phyloP scores from a whole-genome alignment of 73 alveolate genomes.

The Blepharisma japonicum region DNA sequence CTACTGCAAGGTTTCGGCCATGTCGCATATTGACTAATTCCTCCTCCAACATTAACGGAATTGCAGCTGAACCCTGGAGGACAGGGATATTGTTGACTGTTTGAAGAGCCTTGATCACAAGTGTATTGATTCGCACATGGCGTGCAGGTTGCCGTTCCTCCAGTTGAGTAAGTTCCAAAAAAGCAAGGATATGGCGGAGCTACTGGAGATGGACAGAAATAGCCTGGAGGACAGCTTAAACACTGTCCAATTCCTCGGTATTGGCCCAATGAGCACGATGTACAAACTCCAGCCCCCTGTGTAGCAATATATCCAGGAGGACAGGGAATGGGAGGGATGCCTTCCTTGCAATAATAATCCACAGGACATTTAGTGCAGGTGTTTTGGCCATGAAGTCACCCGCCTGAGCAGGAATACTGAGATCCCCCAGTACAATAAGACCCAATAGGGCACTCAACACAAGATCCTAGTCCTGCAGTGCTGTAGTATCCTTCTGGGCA shows the following conservation, averaged over 20 bases:
- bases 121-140: constrained; percentile 30
- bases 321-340: background rate
- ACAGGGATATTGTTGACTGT: constrained; percentile 33
- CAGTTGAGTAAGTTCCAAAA: background rate
- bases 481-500: constrained; percentile 35
- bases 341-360: background rate
- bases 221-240: constrained; percentile 60
- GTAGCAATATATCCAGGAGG: constrained; percentile 44
- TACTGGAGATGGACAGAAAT: constrained; percentile 38
- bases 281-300: constrained; percentile 36
- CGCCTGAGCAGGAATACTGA: background rate
- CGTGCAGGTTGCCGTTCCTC: constrained; percentile 23
- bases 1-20: constrained; percentile 34
- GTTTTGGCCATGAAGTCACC: background rate
- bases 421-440: constrained; percentile 26
- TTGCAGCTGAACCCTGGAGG: constrained; percentile 64
- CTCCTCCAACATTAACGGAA: background rate
- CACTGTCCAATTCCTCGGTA: constrained; percentile 37
- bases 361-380: background rate
- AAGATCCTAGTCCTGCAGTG: constrained; percentile 27
- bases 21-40: no score
- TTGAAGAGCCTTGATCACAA: no score
- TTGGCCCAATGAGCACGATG: constrained; percentile 47
- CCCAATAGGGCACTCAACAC: constrained; percentile 40
- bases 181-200: background rate